Percentiles rank a stretch among this genome's conserved stretches.
Conservation (phyloP, 306 rosid species). For the Cicer judaicum region DNA sequence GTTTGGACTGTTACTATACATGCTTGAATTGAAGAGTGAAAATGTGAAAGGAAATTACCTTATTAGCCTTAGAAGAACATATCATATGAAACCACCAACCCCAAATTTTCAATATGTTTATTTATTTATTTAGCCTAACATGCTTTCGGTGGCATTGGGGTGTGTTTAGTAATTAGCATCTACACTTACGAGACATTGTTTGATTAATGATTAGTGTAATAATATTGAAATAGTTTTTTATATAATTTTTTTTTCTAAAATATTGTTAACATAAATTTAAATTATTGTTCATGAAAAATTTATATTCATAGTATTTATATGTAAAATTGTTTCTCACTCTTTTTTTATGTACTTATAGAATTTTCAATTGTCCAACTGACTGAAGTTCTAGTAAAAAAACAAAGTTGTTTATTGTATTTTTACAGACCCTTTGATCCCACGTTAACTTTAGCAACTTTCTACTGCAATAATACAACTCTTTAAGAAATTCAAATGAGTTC, state of each 20-base stretch:
- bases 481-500: no score
- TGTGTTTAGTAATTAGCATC: no score
- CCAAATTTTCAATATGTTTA: neutral
- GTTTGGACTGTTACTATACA: slow-evolving; percentile 37
- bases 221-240: no score
- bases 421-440: neutral
- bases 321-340: neutral
- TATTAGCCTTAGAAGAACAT: neutral
- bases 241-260: no score
- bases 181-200: no score
- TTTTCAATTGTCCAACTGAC: neutral
- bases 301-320: neutral
- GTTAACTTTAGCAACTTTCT: neutral
- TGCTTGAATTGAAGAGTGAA: slow-evolving; percentile 32
- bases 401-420: neutral
- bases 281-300: neutral
- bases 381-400: neutral
- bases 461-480: neutral
- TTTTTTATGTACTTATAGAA: neutral
- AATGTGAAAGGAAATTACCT: neutral
- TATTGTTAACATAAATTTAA: no score
- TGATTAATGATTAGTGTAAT: no score
- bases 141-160: slow-evolving; percentile 18
- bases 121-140: neutral
- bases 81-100: slow-evolving; percentile 16